Conservation (phyloP, 1,284 basidiomycete genomes). For the Athelia sp. region DNA sequence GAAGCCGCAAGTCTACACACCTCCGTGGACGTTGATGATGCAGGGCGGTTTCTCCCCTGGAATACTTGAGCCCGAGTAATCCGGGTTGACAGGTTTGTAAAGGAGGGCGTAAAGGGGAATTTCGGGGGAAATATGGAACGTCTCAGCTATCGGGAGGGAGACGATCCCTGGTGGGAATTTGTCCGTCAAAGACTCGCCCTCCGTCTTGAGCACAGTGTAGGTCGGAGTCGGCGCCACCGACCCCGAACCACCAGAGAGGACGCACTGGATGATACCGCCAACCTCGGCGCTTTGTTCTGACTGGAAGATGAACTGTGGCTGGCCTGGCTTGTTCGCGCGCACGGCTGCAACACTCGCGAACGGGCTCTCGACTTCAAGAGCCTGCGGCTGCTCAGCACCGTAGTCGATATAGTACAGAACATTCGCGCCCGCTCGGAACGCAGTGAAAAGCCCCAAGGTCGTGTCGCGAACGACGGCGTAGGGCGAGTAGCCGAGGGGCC, state of each 20-base stretch:
- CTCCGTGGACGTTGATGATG: constrained; percentile 60
- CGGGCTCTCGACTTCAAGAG: constrained; percentile 16
- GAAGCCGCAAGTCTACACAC: neutral
- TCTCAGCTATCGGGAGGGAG: constrained; percentile 41
- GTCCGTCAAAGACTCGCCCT: neutral
- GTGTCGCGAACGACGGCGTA: constrained; percentile 45
- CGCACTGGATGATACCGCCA: neutral
- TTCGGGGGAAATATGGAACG: constrained; percentile 30
- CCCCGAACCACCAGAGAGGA: neutral
- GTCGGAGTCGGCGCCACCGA: neutral
- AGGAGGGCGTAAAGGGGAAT: constrained; percentile 49
- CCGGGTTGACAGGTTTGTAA: constrained; percentile 59
- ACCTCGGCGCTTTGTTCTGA: neutral
- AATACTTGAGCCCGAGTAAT: constrained; percentile 40
- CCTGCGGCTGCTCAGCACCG: constrained; percentile 18
- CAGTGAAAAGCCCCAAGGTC: constrained; percentile 39
- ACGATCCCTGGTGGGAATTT: constrained; percentile 21
- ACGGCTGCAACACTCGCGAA: neutral
- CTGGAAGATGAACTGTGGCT: neutral
- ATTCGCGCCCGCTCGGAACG: constrained; percentile 43
- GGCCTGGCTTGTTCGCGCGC: neutral
- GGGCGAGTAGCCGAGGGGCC: constrained; percentile 43
- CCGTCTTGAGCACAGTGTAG: neutral
- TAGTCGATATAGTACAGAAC: constrained; percentile 46
- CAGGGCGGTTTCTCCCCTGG: constrained; percentile 58